These are phyloP conservation scores for Furcasterigmium sp. DNA, from an alignment of 2,329 filamentous ascomycete species.

Conservation along the genomic window DNA sequence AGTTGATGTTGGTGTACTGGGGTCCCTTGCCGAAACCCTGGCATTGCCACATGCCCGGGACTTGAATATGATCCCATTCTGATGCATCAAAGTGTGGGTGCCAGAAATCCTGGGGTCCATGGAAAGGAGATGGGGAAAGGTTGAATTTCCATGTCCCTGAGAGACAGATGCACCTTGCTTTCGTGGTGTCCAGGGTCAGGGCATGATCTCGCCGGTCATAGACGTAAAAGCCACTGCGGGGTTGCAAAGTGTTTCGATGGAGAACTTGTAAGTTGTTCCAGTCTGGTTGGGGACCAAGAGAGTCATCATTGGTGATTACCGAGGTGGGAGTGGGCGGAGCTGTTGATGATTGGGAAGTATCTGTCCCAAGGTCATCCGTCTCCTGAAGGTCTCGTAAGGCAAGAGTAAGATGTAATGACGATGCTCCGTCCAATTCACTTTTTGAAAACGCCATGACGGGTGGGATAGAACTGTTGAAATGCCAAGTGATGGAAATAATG, in stretches of 20 bases:
- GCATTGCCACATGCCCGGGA: slow-evolving; percentile 68
- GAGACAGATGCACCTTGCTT: slow-evolving; percentile 34
- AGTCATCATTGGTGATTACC: not conserved
- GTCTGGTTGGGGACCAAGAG: slow-evolving; percentile 32
- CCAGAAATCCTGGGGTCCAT: slow-evolving; percentile 37
- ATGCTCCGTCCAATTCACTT: too few species aligned
- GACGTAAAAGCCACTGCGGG: slow-evolving; percentile 49
- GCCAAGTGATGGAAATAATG: not conserved
- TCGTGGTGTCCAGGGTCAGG: slow-evolving; percentile 31
- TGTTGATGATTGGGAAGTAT: too few species aligned
- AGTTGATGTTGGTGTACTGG: slow-evolving; percentile 66
- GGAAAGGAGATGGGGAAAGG: slow-evolving; percentile 37
- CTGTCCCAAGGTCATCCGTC: too few species aligned
- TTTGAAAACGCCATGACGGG: not conserved
- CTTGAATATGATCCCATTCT: slow-evolving; percentile 46
- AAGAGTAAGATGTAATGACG: too few species aligned
- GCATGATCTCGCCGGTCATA: slow-evolving; percentile 44
- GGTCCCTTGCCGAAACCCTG: slow-evolving; percentile 59
- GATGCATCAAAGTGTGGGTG: slow-evolving; percentile 26
- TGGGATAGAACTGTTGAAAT: not conserved
- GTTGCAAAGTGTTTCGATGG: slow-evolving; percentile 50
- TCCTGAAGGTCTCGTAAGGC: too few species aligned
- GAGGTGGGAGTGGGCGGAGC: not conserved
- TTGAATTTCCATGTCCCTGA: slow-evolving; percentile 53
- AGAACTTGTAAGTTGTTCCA: slow-evolving; percentile 56